These are phyloP conservation scores for Thelonectria blattea DNA, from an alignment of 2,329 filamentous ascomycete genomes.

Conservation along the genomic window DNA sequence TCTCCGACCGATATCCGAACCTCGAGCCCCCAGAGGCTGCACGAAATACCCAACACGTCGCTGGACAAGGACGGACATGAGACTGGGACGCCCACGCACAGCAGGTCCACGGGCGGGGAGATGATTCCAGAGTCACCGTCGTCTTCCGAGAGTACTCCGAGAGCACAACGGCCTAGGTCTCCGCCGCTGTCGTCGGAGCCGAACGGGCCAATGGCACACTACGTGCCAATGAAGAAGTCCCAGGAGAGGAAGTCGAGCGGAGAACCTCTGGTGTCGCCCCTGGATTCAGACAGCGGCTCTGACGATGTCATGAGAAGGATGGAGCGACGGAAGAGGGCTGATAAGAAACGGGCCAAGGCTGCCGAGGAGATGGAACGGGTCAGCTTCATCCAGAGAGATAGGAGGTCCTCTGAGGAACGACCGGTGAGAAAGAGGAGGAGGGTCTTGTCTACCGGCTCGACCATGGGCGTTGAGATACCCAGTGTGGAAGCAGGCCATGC, in stretches of 20 bases:
- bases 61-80: constrained; percentile 28
- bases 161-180: constrained; percentile 25
- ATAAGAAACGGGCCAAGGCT: constrained; percentile 48
- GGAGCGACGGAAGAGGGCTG: constrained; percentile 46
- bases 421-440: constrained; percentile 39
- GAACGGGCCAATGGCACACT: constrained; percentile 48
- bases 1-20: constrained; percentile 50
- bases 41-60: constrained; percentile 41
- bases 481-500: not conserved
- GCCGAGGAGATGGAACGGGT: constrained; percentile 50
- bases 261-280: constrained; percentile 31
- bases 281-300: constrained; percentile 44
- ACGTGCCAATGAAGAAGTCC: constrained; percentile 54
- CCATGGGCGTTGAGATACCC: not conserved
- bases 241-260: constrained; percentile 48
- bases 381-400: constrained; percentile 41
- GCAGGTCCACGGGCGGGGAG: constrained; percentile 38
- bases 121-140: constrained; percentile 48
- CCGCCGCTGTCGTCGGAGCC: constrained; percentile 28
- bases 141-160: constrained; percentile 31
- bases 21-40: constrained; percentile 49
- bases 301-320: constrained; percentile 42
- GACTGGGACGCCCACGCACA: constrained; percentile 37
- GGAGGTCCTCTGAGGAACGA: constrained; percentile 30
- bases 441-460: constrained; percentile 6